Conservation (phyloP, 768 basidiomycete genomes). For the Lentinula detonsa region DNA sequence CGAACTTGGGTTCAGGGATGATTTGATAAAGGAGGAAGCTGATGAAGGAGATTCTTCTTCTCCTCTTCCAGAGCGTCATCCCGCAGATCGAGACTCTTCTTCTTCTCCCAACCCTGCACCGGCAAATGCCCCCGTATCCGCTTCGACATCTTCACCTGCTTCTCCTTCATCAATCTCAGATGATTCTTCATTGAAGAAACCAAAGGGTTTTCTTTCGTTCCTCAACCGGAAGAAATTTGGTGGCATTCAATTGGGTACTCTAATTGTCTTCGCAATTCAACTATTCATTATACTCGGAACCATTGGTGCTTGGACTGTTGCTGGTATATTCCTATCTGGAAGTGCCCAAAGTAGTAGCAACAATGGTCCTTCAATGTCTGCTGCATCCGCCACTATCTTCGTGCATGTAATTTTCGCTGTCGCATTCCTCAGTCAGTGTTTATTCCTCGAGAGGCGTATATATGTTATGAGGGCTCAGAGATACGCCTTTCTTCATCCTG, state of each 20-base stretch:
- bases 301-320: constrained; percentile 51
- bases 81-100: constrained; percentile 33
- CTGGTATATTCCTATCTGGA: constrained; percentile 18
- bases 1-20: constrained; percentile 58
- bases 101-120: not conserved
- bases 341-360: constrained; percentile 8
- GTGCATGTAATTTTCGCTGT: constrained; percentile 60
- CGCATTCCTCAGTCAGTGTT: constrained; percentile 37
- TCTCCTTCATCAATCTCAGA: constrained; percentile 11
- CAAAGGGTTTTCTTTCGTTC: constrained; percentile 29
- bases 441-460: constrained; percentile 60
- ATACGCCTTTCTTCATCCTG: constrained; percentile 53
- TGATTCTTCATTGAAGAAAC: constrained; percentile 15
- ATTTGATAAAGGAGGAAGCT: constrained; percentile 19
- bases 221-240: constrained; percentile 32
- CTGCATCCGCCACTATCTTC: constrained; percentile 38
- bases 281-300: constrained; percentile 36
- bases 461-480: constrained; percentile 66
- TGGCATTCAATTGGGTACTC: constrained; percentile 41
- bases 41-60: constrained; percentile 13
- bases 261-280: constrained; percentile 37
- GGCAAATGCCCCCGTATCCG: constrained; percentile 10
- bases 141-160: constrained; percentile 10
- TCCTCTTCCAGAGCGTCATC: constrained; percentile 42
- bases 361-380: constrained; percentile 6